phyloP scores from a whole-genome alignment of 2,329 filamentous ascomycete genomes.

The Graphiopsis chlorocephala region DNA sequence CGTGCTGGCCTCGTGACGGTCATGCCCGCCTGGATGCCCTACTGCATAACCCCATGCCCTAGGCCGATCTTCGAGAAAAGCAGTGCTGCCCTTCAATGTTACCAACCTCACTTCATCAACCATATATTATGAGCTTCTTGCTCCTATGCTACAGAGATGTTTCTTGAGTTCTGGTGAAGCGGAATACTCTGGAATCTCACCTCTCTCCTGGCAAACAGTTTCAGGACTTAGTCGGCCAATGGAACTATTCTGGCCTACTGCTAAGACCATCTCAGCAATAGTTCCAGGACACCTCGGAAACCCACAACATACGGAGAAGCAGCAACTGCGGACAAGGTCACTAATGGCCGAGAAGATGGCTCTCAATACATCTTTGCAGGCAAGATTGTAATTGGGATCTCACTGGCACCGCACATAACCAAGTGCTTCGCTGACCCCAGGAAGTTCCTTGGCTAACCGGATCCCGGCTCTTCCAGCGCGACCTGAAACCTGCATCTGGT shows the following conservation, averaged over 20 bases:
- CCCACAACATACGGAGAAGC: background rate
- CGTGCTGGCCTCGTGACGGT: background rate
- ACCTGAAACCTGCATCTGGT: background rate
- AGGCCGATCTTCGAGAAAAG: slow-evolving; percentile 1
- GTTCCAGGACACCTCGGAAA: background rate
- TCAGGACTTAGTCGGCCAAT: background rate
- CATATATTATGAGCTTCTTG: background rate
- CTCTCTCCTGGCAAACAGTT: background rate
- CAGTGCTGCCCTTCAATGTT: background rate
- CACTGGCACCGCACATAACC: too few relatives aligned
- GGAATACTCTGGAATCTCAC: too few relatives aligned
- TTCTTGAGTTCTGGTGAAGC: too few relatives aligned
- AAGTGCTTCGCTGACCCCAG: too few relatives aligned
- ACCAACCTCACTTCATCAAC: background rate
- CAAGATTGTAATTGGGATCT: too few relatives aligned
- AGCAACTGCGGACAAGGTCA: background rate
- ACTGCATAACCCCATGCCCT: slow-evolving; percentile 3
- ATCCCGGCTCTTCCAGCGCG: background rate
- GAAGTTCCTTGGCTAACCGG: background rate
- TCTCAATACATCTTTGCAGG: background rate
- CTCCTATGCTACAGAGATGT: background rate
- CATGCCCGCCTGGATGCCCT: background rate
- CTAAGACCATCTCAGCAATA: background rate
- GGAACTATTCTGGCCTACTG: background rate
- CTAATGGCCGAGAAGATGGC: background rate